Percentiles rank a stretch among this genome's conserved stretches.
phyloP scores from a whole-genome alignment of 83 land plant species.

The Picea abies region DNA sequence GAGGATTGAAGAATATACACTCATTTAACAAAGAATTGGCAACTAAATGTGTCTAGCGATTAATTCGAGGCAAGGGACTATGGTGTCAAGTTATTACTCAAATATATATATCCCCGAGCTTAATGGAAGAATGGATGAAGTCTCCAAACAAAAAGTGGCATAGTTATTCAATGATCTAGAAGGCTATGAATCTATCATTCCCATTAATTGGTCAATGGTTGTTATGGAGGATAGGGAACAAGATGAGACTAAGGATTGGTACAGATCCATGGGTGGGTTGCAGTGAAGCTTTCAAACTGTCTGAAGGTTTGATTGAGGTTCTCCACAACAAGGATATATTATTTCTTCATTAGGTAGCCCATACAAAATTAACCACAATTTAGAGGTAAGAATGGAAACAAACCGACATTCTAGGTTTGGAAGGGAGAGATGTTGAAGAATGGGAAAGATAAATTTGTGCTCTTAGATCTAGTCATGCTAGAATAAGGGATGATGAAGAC shows the following conservation, averaged over 20 bases:
- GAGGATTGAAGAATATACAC: not conserved
- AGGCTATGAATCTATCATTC: not conserved
- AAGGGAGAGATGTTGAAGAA: no score
- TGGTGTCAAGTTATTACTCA: not conserved
- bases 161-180: not conserved
- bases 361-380: no score
- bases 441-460: no score
- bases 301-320: not conserved
- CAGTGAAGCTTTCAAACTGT: no score
- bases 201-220: not conserved
- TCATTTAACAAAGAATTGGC: not conserved
- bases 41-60: not conserved
- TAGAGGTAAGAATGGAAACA: no score
- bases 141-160: not conserved
- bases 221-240: not conserved
- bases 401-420: no score
- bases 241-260: not conserved
- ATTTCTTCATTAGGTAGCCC: not conserved
- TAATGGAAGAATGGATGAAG: not conserved
- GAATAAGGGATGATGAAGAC: no score
- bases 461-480: no score
- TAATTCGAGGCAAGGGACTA: not conserved
- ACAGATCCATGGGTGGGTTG: not conserved
- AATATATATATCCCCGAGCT: not conserved
- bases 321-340: not conserved